Evolutionary conservation across 768 basidiomycete genomes (phyloP).

Genomic region (Suillus weaverae): DNA sequence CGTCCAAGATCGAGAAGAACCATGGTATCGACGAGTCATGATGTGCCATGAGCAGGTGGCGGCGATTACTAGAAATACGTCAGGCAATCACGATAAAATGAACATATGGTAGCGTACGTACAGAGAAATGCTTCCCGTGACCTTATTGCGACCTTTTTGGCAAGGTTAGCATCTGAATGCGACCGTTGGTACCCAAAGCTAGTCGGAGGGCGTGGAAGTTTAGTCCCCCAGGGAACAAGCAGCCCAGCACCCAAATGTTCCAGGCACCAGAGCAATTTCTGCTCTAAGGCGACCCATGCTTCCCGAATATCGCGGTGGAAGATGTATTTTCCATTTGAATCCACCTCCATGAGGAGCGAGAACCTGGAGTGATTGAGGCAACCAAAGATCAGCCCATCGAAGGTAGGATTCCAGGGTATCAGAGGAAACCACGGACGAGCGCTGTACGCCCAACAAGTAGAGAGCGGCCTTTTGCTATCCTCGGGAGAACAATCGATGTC

Average conservation of each 20-base stretch:
- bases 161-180: not conserved
- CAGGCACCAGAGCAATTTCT: not conserved
- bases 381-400: not conserved
- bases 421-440: not conserved
- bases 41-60: not conserved
- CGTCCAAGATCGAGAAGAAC: not conserved
- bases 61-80: not conserved
- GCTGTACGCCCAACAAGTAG: not conserved
- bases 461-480: not conserved
- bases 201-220: not conserved
- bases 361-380: constrained; percentile 1
- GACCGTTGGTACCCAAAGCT: not conserved
- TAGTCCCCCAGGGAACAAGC: not conserved
- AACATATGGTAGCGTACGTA: not conserved
- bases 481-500: not conserved
- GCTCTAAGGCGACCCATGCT: not conserved
- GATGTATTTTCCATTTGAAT: not conserved
- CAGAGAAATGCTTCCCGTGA: not conserved
- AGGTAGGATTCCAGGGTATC: not conserved
- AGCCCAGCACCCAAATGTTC: not conserved
- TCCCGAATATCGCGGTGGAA: not conserved
- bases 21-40: not conserved
- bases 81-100: not conserved
- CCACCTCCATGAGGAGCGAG: not conserved
- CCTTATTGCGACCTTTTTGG: not conserved